Evolutionary conservation across 2,329 filamentous ascomycete species (phyloP).

Genomic region (Monilinia aucupariae): DNA sequence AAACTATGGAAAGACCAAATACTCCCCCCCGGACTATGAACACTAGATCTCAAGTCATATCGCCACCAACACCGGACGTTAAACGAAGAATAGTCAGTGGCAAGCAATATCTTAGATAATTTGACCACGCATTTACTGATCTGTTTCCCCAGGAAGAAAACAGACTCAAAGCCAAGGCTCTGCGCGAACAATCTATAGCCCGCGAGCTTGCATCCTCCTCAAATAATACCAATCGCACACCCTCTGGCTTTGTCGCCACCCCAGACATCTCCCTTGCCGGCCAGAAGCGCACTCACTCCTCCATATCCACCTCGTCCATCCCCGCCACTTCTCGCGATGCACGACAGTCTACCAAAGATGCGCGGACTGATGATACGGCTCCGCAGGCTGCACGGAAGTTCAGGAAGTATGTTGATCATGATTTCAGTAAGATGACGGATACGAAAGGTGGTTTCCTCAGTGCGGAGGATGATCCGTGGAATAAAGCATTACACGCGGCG

Average conservation of each 20-base stretch:
- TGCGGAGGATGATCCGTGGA: conserved; percentile 85
- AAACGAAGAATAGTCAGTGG: conserved; percentile 49
- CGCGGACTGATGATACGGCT: conserved; percentile 23
- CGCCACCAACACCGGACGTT: conserved; percentile 51
- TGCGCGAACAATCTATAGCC: conserved; percentile 67
- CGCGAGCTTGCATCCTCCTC: conserved; percentile 45
- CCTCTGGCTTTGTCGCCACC: conserved; percentile 68
- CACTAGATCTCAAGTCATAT: conserved; percentile 23
- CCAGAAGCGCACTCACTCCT: conserved; percentile 65
- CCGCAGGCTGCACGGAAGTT: conserved; percentile 75
- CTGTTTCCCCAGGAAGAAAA: conserved; percentile 65
- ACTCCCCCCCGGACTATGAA: conserved; percentile 23
- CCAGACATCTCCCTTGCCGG: conserved; percentile 56
- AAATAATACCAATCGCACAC: conserved; percentile 41
- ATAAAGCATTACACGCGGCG: conserved; percentile 63
- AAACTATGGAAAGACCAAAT: conserved; percentile 25
- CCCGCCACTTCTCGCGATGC: conserved; percentile 66
- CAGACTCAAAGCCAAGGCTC: conserved; percentile 80
- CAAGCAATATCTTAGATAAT: neutral
- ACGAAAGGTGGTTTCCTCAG: conserved; percentile 94
- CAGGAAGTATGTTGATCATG: conserved; percentile 92
- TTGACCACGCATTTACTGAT: neutral
- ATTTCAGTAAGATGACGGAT: conserved; percentile 96
- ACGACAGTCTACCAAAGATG: conserved; percentile 35
- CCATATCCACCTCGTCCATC: conserved; percentile 49